These are phyloP conservation scores for Kappamyces sp. DNA, from an alignment of 192 early-diverging fungal genomes.

Conservation along the genomic window DNA sequence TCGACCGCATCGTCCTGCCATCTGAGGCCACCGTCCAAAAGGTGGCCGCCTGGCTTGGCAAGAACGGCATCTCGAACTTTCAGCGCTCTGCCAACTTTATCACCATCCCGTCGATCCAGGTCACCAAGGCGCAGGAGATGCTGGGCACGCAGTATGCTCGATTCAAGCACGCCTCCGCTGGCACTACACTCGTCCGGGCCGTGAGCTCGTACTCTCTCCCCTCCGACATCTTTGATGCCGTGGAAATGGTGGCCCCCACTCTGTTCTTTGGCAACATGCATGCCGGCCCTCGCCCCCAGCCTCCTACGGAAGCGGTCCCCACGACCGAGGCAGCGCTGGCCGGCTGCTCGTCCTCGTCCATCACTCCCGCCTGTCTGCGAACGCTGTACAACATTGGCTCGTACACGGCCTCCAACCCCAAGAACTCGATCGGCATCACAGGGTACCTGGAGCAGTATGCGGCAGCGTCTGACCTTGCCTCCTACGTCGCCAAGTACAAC, in stretches of 20 bases:
- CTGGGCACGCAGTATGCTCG: slow-evolving; percentile 8
- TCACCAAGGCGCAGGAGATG: slow-evolving; percentile 11
- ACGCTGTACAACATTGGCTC: slow-evolving; percentile 4
- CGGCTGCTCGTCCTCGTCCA: not conserved
- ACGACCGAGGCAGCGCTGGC: no score
- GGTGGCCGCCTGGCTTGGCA: slow-evolving; percentile 9
- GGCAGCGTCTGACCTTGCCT: not conserved
- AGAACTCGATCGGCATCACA: slow-evolving; percentile 6
- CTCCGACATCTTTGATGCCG: slow-evolving; percentile 1
- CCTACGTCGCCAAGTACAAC: not conserved
- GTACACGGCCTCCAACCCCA: not conserved
- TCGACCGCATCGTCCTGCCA: not conserved
- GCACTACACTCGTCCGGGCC: not conserved
- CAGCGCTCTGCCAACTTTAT: not conserved
- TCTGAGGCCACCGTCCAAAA: slow-evolving; percentile 1
- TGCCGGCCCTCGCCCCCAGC: not conserved
- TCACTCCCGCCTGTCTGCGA: slow-evolving; percentile 7
- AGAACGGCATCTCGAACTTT: not conserved
- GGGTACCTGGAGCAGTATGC: slow-evolving; percentile 15
- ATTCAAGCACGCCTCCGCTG: not conserved
- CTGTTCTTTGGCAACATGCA: slow-evolving; percentile 2
- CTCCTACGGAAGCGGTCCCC: no score
- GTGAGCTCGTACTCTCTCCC: not conserved
- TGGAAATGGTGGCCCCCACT: slow-evolving; percentile 9
- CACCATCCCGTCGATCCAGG: not conserved